Base-by-base conservation (phyloP, 192 early-diverging fungal species). In the Phlyctochytrium arcticum region DNA sequence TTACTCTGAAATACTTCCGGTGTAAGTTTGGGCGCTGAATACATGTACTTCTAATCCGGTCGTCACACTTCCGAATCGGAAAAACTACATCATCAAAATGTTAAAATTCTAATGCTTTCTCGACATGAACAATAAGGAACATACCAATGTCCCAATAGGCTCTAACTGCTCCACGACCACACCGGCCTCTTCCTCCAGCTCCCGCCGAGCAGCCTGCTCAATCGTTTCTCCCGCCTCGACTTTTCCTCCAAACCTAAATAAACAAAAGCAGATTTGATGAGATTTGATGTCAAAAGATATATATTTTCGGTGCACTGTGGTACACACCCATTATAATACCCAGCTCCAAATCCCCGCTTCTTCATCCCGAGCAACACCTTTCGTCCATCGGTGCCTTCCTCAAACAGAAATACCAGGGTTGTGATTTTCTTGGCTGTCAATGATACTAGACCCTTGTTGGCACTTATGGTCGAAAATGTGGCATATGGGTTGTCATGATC, bases 221-320 rank as follows among this genome's bases (percentile, higher is more conserved):
- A 87, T 50, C 2, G 88, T 82, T 61, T 92, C 90, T 1, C 75
- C 73, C 6, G 75, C 37, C 51, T 92, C 90, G 17, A 90, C 80
- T 53, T 92, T 92, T 36, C 90, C 90, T 42, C 90, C 90, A 71
- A 92, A 92, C 1, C 89, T 81, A 24, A 55, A n/a, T n/a, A n/a
- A n/a, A n/a, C n/a, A n/a, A n/a, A n/a, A n/a, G n/a, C n/a, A n/a
- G n/a, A n/a, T n/a, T n/a, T n/a, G n/a, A n/a, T n/a, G n/a, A n/a
- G n/a, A n/a, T n/a, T n/a, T n/a, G n/a, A n/a, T n/a, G n/a, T n/a
- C n/a, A n/a, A n/a, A n/a, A n/a, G n/a, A n/a, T n/a, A n/a, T n/a
- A n/a, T n/a, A n/a, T n/a, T n/a, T n/a, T n/a, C n/a, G n/a, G 39
- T n/a, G 39, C 1, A 0, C n/a, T 44, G 39, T 31, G 12, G 17